These are phyloP conservation scores for Xenoacremonium recifei DNA, from an alignment of 2,329 filamentous ascomycete genomes.

Conservation along the genomic window DNA sequence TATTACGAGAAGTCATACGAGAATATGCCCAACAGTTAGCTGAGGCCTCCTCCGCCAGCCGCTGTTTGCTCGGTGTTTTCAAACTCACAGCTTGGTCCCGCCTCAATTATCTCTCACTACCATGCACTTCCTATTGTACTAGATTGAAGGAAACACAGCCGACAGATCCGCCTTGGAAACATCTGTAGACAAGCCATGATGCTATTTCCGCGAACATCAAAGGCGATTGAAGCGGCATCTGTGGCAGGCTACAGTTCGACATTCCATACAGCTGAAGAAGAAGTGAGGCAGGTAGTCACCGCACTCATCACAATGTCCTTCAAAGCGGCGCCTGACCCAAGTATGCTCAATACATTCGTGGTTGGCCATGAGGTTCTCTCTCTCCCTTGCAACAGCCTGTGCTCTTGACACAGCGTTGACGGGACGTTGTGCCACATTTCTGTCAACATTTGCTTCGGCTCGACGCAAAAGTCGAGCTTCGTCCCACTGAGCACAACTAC, in stretches of 20 bases:
- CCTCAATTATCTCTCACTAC: too few relatives aligned
- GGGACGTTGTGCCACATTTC: constrained; percentile 4
- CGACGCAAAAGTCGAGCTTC: constrained; percentile 32
- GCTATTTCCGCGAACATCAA: too few relatives aligned
- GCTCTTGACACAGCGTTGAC: neutral
- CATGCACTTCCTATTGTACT: too few relatives aligned
- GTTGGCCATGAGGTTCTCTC: constrained; percentile 18
- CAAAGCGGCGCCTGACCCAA: constrained; percentile 34
- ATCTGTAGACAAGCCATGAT: too few relatives aligned
- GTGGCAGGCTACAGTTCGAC: constrained; percentile 44
- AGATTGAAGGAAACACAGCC: too few relatives aligned
- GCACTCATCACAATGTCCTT: constrained; percentile 44
- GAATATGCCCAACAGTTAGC: too few relatives aligned
- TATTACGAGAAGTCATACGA: too few relatives aligned
- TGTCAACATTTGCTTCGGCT: constrained; percentile 31
- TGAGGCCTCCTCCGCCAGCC: too few relatives aligned
- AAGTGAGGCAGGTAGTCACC: constrained; percentile 34
- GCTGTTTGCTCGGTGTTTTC: too few relatives aligned
- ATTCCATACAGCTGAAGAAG: constrained; percentile 47
- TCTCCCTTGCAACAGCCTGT: neutral
- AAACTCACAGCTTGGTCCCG: too few relatives aligned
- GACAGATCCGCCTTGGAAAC: too few relatives aligned
- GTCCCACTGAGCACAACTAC: constrained; percentile 35
- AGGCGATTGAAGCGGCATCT: constrained; percentile 43
- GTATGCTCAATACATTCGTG: constrained; percentile 41